phyloP scores from a whole-genome alignment of 2,329 filamentous ascomycete genomes.

The Trichocomaceae sp. region DNA sequence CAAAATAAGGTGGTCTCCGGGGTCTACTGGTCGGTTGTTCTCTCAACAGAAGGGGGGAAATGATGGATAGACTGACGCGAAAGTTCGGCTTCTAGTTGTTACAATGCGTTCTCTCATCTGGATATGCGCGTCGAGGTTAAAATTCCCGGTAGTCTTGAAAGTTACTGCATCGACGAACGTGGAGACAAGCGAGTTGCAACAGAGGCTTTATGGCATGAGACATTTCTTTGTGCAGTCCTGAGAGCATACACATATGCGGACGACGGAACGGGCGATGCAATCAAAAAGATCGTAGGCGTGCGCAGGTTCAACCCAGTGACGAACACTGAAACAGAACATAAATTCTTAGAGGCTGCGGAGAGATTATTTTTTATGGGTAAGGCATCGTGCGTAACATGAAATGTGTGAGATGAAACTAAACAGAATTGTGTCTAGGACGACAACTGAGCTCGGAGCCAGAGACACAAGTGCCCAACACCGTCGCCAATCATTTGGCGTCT shows the following conservation, averaged over 20 bases:
- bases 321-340: slow-evolving; percentile 96
- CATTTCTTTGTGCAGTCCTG: slow-evolving; percentile 90
- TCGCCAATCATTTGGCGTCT: slow-evolving; percentile 92
- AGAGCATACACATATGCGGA: slow-evolving; percentile 95
- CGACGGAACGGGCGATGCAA: slow-evolving; percentile 86
- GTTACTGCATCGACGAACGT: slow-evolving; percentile 94
- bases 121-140: slow-evolving; percentile 99
- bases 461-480: slow-evolving; percentile 93
- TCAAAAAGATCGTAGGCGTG: slow-evolving; percentile 96
- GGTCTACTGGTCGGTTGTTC: slow-evolving; percentile 68
- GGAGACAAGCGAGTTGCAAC: slow-evolving; percentile 91
- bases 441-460: slow-evolving; percentile 94
- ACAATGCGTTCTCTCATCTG: slow-evolving; percentile 96
- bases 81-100: slow-evolving; percentile 54
- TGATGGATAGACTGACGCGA: not conserved
- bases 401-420: not conserved
- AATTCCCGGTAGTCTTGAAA: slow-evolving; percentile 92
- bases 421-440: slow-evolving; percentile 56
- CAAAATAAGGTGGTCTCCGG: slow-evolving; percentile 87
- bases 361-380: slow-evolving; percentile 86
- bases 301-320: slow-evolving; percentile 95
- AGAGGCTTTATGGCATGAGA: slow-evolving; percentile 93
- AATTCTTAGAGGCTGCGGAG: slow-evolving; percentile 89
- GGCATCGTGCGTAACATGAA: not conserved
- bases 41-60: not conserved